Evolutionary conservation across 148 eudicot genomes (phyloP).

Genomic region (Vaccinium darrowii): DNA sequence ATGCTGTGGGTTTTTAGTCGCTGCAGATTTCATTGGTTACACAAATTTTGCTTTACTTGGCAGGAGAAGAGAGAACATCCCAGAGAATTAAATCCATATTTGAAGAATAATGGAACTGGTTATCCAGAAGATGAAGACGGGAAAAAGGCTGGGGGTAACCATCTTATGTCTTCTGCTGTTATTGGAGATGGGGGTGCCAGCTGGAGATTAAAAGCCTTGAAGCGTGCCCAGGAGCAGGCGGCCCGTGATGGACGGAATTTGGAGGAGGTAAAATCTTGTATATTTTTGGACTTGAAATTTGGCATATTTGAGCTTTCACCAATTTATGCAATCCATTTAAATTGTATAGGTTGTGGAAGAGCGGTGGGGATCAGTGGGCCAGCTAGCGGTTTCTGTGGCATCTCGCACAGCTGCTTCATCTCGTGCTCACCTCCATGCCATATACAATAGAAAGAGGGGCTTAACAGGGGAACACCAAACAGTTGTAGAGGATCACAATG

Average conservation of each 20-base stretch:
- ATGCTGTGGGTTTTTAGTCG: neutral
- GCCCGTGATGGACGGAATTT: conserved; percentile 77
- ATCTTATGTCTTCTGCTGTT: conserved; percentile 56
- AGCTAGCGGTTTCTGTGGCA: conserved; percentile 80
- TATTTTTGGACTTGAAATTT: conserved; percentile 4
- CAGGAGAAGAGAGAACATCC: conserved; percentile 60
- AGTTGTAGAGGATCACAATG: conserved; percentile 29
- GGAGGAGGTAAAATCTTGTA: conserved; percentile 50
- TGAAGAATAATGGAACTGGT: conserved; percentile 68
- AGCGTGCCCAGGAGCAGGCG: conserved; percentile 91
- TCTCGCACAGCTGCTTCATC: conserved; percentile 82
- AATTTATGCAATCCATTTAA: neutral
- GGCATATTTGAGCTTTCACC: neutral
- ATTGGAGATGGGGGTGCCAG: conserved; percentile 99
- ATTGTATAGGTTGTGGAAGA: conserved; percentile 78
- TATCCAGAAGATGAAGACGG: conserved; percentile 67
- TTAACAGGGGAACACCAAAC: conserved; percentile 40
- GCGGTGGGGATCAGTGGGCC: conserved; percentile 91
- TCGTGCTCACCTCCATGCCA: conserved; percentile 87
- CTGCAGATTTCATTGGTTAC: neutral
- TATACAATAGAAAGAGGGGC: conserved; percentile 57
- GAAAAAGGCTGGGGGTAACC: conserved; percentile 32
- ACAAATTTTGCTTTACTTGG: conserved; percentile 5
- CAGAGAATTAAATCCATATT: conserved; percentile 78
- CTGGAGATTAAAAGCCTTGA: conserved; percentile 96